Base-by-base conservation (phyloP, 257 asterid genomes). In the Ilex asprella region DNA sequence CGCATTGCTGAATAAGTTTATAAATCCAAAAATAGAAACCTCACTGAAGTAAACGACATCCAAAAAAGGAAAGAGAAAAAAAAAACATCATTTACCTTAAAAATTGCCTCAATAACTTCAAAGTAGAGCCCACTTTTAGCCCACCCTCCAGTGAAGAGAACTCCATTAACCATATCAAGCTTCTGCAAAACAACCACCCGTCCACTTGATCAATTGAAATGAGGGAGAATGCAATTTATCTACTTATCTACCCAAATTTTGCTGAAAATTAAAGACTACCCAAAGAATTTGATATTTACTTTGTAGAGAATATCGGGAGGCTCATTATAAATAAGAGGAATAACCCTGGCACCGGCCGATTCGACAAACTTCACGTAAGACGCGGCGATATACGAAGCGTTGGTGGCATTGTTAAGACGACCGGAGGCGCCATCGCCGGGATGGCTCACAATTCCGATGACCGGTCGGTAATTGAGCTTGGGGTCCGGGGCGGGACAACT, bases 351-450 rank as follows among this genome's bases (percentile, higher is more conserved):
- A 2, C 95, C 98, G 27, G 89, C 95, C 3, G 97, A 79, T 64
- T 91, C 98, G 10, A 78, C 92, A 65, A 91, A 88, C 79, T 88
- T 91, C 30, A 88, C 97, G 73, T 91, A 88, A 3, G 97, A 91
- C 14, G 95, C 96, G 6, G 95, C 98, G 43, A 91, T 84, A 31
- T 88, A 86, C 50, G 98, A 88, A 31, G 79, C 93, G 58, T 77
- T 54, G 0, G 89, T 76, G 3, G 78, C 86, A 65, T 88, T 81
- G 53, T 55, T 80, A 52, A 86, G 85, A 30, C 87, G 79, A 13
- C 96, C 96, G 47, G 96, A 88, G 39, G 92, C 95, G 14, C 98
- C 98, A 35, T 91, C 93, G 6, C 97, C 95, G 3, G 98, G 95
- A 70, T 91, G 97, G 60, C 85, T 84, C 10, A 88, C 54, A 52